Conservation (phyloP, 768 basidiomycete genomes). For the Crassisporium funariophilum region DNA sequence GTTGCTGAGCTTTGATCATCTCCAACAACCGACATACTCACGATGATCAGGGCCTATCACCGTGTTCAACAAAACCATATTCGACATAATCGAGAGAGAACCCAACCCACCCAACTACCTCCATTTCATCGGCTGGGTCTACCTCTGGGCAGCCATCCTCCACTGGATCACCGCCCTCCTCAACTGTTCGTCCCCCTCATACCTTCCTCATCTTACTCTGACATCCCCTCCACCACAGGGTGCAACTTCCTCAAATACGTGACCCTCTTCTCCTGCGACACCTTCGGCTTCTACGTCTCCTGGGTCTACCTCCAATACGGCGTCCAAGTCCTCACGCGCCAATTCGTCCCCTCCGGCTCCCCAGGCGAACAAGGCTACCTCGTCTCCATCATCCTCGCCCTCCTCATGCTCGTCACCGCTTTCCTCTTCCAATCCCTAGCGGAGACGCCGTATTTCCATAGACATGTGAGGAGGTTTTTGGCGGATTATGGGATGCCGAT, state of each 20-base stretch:
- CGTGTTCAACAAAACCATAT: conserved; percentile 90
- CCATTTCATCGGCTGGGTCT: conserved; percentile 91
- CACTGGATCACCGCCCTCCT: conserved; percentile 81
- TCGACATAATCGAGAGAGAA: conserved; percentile 63
- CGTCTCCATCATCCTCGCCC: conserved; percentile 70
- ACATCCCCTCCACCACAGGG: conserved; percentile 40
- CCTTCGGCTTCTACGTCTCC: conserved; percentile 91
- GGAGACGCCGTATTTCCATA: conserved; percentile 66
- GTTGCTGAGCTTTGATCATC: conserved; percentile 1
- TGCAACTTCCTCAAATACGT: conserved; percentile 87
- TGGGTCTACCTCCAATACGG: conserved; percentile 92
- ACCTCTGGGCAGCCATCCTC: conserved; percentile 85
- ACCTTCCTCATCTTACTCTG: background rate
- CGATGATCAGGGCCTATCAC: conserved; percentile 79
- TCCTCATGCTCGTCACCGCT: conserved; percentile 74
- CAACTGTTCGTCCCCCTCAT: conserved; percentile 57
- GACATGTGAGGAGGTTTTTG: conserved; percentile 72
- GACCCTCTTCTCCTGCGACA: conserved; percentile 88
- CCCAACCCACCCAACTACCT: conserved; percentile 72
- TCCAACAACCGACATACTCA: background rate
- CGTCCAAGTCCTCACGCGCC: conserved; percentile 78
- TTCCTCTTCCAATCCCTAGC: conserved; percentile 76
- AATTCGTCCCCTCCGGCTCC: conserved; percentile 46
- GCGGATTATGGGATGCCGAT: conserved; percentile 93
- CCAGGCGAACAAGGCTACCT: conserved; percentile 49